Conservation (phyloP, 495 filamentous ascomycete genomes). For the Xylaria venustula region DNA sequence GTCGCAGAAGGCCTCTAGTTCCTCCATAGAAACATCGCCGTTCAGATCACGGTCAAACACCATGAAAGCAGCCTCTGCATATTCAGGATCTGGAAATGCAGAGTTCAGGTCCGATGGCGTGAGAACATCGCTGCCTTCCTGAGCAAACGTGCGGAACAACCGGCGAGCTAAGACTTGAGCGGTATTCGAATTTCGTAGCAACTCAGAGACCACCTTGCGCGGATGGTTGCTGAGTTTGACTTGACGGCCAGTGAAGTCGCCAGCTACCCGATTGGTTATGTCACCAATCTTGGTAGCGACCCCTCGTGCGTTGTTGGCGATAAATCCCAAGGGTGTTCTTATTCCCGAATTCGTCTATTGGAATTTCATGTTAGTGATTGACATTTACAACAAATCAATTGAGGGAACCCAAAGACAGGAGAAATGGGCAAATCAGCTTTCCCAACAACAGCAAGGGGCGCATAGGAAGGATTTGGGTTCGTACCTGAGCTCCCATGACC, state of each 20-base stretch:
- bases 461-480: neutral
- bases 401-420: too few relatives aligned
- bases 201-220: constrained; percentile 76
- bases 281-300: constrained; percentile 81
- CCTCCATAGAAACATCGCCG: constrained; percentile 94
- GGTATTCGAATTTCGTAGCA: constrained; percentile 69
- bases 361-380: too few relatives aligned
- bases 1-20: constrained; percentile 88
- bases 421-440: too few relatives aligned
- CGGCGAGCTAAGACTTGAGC: constrained; percentile 87
- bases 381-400: too few relatives aligned
- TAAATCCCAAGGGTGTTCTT: constrained; percentile 68
- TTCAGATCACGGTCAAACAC: constrained; percentile 98
- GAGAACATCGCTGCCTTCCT: constrained; percentile 71
- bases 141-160: constrained; percentile 86
- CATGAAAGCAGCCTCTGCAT: constrained; percentile 85
- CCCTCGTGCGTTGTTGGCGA: constrained; percentile 69
- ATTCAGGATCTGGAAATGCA: constrained; percentile 81
- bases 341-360: constrained; percentile 49
- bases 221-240: constrained; percentile 76
- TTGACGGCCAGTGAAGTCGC: constrained; percentile 84
- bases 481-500: constrained; percentile 37
- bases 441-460: too few relatives aligned
- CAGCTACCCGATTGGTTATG: constrained; percentile 84
- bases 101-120: constrained; percentile 70